Evolutionary conservation across 495 filamentous ascomycete genomes (phyloP), one percentile per base, ranked within the genome.

Genomic region (Acidiella bohemica): DNA sequence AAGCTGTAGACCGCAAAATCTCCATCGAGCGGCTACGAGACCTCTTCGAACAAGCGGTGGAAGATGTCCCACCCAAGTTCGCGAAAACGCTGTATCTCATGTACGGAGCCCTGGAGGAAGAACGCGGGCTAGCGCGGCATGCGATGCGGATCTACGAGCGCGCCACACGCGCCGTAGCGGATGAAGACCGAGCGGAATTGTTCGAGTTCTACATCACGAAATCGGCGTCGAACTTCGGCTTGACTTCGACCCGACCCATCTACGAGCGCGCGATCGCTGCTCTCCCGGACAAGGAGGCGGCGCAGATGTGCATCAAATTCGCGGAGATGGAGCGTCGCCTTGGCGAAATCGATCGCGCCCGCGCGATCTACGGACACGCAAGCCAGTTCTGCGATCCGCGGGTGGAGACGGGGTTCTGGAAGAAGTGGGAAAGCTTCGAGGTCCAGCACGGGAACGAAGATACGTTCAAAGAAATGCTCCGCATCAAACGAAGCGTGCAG

Each of bases 191-290:
- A 9, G 79, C 83, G 49, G 92, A 94, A 58, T 93, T 99, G 85
- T 99, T 95, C 66, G 88, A 93, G 57, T 94, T 95, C 57, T 99
- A 96, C 68, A 93, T 99, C 58, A 95, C 92, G 33, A 96, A 99
- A 56, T 94, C 87, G 0, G 90, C 90, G 0, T 93, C 87, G 8
- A 99, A 99, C 59, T 99, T 99, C 48, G 90, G 90, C 5, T 70
- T 99, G 17, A 81, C 90, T 1, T 96, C 90, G 5, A 93, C 90
- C n/a, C 70, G 90, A 25, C 78, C 84, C 0, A 96, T 99, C 57
- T 99, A 99, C 65, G 90, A 96, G 61, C 77, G 85, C 32, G 87
- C 88, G 14, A 92, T 99, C 39, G 77, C 80, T 4, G 80, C 86
- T 18, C 67, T 99, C 20, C 90, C 92, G 0, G 92, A 99, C 58